These are phyloP conservation scores for Ophiostoma novo-ulmi DNA, from an alignment of 2,329 filamentous ascomycete species.

Conservation along the genomic window DNA sequence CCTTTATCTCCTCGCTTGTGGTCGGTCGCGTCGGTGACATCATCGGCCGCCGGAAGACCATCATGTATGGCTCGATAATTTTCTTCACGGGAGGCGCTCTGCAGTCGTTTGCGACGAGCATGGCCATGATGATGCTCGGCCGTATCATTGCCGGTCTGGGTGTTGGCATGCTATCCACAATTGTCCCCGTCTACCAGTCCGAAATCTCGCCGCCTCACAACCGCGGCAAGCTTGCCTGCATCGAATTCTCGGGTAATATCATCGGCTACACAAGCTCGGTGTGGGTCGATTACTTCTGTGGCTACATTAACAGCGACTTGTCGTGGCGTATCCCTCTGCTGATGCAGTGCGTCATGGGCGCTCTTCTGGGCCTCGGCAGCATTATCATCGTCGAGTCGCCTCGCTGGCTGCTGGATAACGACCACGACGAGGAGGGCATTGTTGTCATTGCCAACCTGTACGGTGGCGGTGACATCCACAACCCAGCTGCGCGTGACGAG, in stretches of 20 bases:
- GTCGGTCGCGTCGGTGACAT: slow-evolving; percentile 89
- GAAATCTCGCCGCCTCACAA: slow-evolving; percentile 97
- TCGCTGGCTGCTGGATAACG: slow-evolving; percentile 93
- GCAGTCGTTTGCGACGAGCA: slow-evolving; percentile 74
- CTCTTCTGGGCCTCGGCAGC: slow-evolving; percentile 76
- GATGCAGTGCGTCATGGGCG: slow-evolving; percentile 94
- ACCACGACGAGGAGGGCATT: slow-evolving; percentile 97
- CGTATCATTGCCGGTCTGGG: slow-evolving; percentile 80
- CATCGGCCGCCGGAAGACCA: slow-evolving; percentile 82
- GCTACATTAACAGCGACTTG: slow-evolving; percentile 75
- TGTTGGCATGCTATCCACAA: slow-evolving; percentile 83
- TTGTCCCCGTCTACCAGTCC: slow-evolving; percentile 89
- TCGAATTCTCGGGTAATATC: slow-evolving; percentile 97
- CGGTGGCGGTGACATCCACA: slow-evolving; percentile 90
- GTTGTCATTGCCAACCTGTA: slow-evolving; percentile 97
- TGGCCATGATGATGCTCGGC: slow-evolving; percentile 84
- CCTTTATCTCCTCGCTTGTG: slow-evolving; percentile 79
- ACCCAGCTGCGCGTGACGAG: slow-evolving; percentile 85
- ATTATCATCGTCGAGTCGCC: slow-evolving; percentile 95
- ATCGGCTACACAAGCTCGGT: slow-evolving; percentile 93
- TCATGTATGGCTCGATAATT: slow-evolving; percentile 86
- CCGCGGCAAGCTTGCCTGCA: slow-evolving; percentile 89
- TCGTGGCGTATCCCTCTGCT: slow-evolving; percentile 87
- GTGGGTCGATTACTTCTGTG: slow-evolving; percentile 98
- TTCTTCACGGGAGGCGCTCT: slow-evolving; percentile 80